A percentile compares a stretch with the other conserved stretches of the same genome.
Evolutionary conservation across 176 grass and related monocot species (phyloP).

Genomic region (Phoenix roebelenii): DNA sequence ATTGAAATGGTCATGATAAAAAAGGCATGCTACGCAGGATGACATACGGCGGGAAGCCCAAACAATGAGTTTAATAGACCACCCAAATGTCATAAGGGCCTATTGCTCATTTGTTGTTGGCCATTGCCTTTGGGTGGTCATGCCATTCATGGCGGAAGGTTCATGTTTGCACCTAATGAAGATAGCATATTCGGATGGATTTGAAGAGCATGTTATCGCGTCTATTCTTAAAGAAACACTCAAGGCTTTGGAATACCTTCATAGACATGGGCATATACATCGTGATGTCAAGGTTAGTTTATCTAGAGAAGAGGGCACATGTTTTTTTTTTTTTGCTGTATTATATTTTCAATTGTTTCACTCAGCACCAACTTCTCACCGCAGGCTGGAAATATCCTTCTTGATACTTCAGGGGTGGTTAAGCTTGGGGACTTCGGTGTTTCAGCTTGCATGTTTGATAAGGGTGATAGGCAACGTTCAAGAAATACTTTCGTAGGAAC

Average conservation of each 20-base stretch:
- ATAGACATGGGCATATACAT: constrained; percentile 95
- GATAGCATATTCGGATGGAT: constrained; percentile 77
- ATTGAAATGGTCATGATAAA: background rate
- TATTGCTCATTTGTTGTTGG: constrained; percentile 93
- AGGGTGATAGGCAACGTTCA: constrained; percentile 87
- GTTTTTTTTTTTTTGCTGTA: background rate
- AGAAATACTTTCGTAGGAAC: constrained; percentile 99
- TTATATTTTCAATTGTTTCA: background rate
- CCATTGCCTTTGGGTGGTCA: constrained; percentile 83
- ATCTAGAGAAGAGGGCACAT: background rate
- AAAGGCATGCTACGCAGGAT: constrained; percentile 45
- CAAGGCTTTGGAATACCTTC: constrained; percentile 94
- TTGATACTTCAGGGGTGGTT: constrained; percentile 66
- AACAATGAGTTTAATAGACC: constrained; percentile 95
- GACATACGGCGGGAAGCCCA: constrained; percentile 90
- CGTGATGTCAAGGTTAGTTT: constrained; percentile 83
- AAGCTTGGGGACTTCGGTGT: constrained; percentile 98
- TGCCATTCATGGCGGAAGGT: constrained; percentile 97
- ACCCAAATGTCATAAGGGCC: constrained; percentile 86
- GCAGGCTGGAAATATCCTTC: constrained; percentile 98
- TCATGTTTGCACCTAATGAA: constrained; percentile 99
- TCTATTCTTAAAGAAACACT: constrained; percentile 97
- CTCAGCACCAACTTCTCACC: constrained; percentile 19
- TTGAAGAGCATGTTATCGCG: constrained; percentile 77
- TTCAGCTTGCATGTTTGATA: constrained; percentile 97